Conservation (phyloP, 306 rosid genomes). For the Cucurbita maxima region DNA sequence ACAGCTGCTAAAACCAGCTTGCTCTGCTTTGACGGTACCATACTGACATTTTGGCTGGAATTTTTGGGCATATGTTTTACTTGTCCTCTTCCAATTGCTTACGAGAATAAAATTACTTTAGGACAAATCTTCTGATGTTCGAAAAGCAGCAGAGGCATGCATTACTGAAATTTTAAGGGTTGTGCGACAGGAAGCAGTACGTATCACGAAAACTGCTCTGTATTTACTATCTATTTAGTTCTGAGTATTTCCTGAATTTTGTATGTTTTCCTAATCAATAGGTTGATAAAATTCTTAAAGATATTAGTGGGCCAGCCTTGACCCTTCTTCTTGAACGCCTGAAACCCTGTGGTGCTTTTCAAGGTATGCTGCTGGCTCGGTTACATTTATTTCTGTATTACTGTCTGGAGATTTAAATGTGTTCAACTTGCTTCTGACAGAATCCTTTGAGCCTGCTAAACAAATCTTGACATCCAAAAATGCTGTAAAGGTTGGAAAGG, state of each 20-base stretch:
- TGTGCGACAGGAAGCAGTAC: conserved; percentile 64
- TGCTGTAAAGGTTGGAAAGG: conserved; percentile 49
- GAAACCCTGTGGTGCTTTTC: conserved; percentile 46
- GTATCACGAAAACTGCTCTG: conserved; percentile 8
- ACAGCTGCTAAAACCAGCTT: conserved; percentile 77
- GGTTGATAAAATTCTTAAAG: conserved; percentile 70
- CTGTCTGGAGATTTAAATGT: neutral
- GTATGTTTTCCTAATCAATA: conserved; percentile 11
- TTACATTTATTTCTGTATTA: conserved; percentile 2
- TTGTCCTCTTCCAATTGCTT: conserved; percentile 6
- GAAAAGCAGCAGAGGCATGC: conserved; percentile 92
- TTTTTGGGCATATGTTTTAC: neutral
- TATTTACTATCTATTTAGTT: conserved; percentile 3
- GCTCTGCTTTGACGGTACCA: conserved; percentile 76
- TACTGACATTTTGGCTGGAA: neutral
- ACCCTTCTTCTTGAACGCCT: conserved; percentile 63
- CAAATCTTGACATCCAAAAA: conserved; percentile 48
- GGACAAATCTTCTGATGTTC: conserved; percentile 99
- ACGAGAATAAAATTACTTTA: conserved; percentile 17
- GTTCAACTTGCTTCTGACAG: conserved; percentile 19
- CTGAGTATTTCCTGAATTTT: conserved; percentile 1
- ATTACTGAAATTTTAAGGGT: conserved; percentile 77
- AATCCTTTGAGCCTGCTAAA: conserved; percentile 49
- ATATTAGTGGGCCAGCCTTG: conserved; percentile 73
- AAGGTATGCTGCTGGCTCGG: conserved; percentile 36